phyloP scores from a whole-genome alignment of 2,329 filamentous ascomycete genomes.

The Beauveria brongniartii region DNA sequence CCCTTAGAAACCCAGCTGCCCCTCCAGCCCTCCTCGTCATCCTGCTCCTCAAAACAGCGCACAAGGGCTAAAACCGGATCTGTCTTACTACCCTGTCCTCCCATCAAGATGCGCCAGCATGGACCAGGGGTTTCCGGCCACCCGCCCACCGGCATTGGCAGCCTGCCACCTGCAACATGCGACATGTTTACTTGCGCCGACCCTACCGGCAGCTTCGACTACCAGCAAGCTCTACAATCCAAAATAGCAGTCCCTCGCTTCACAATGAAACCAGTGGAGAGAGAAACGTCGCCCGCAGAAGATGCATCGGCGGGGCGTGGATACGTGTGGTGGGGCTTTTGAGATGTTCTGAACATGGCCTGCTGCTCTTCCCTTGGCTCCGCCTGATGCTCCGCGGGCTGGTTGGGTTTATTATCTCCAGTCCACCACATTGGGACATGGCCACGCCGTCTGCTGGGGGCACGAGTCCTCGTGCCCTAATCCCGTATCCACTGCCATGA shows the following conservation, averaged over 20 bases:
- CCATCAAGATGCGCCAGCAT: constrained; percentile 10
- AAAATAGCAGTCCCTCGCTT: background rate
- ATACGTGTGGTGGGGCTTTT: constrained; percentile 2
- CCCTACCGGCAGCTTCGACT: background rate
- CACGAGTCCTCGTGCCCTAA: constrained; percentile 23
- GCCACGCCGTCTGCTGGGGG: background rate
- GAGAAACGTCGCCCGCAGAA: constrained; percentile 3
- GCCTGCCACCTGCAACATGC: background rate
- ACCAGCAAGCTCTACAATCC: background rate
- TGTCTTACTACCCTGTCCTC: constrained; percentile 2
- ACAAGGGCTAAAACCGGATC: constrained; percentile 1
- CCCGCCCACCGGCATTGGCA: background rate
- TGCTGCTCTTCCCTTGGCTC: background rate
- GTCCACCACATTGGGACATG: constrained; percentile 5
- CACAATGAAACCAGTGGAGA: background rate
- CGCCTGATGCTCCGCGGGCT: background rate
- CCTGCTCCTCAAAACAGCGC: background rate
- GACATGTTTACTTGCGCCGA: background rate
- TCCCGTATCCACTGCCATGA: constrained; percentile 18
- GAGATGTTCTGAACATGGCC: constrained; percentile 1
- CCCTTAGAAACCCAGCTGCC: background rate
- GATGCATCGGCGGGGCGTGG: constrained; percentile 11
- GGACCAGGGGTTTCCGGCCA: constrained; percentile 2
- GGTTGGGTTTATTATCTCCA: background rate
- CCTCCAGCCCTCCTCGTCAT: background rate